phyloP scores from a whole-genome alignment of 805 yeast genomes.

The Metschnikowia aberdeeniae region DNA sequence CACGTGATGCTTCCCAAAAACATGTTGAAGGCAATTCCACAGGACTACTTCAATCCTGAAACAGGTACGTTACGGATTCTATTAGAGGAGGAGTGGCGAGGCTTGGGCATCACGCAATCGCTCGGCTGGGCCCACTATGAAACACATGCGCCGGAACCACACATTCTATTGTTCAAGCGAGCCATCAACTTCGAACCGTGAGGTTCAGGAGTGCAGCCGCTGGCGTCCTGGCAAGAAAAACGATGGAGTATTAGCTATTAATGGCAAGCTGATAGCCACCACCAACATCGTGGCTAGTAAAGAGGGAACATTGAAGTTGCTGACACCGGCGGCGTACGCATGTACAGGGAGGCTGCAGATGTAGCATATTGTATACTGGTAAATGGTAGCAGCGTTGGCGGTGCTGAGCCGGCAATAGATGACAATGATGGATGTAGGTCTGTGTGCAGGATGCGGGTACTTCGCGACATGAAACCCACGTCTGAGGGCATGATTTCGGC shows the following conservation, averaged over 20 bases:
- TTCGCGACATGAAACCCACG: conserved; percentile 8
- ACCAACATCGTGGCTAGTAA: neutral
- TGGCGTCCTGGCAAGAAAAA: too few relatives aligned
- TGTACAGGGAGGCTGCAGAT: neutral
- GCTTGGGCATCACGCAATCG: conserved; percentile 94
- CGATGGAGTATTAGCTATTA: neutral
- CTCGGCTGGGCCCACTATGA: conserved; percentile 98
- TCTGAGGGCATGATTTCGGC: conserved; percentile 20
- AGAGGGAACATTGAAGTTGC: neutral
- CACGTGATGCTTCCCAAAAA: conserved; percentile 97
- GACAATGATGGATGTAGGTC: neutral
- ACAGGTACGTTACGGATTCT: conserved; percentile 90
- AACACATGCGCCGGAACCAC: conserved; percentile 98
- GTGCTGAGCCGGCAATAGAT: too few relatives aligned
- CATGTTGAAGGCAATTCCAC: conserved; percentile 90
- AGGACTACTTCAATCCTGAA: conserved; percentile 88
- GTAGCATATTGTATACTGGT: too few relatives aligned
- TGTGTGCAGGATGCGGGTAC: neutral
- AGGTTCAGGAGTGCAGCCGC: neutral
- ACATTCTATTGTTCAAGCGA: conserved; percentile 77
- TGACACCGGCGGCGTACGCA: neutral
- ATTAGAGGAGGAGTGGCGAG: conserved; percentile 97
- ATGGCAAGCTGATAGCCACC: neutral
- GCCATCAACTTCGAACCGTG: conserved; percentile 52
- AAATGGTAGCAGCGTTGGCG: too few relatives aligned